phyloP scores from a whole-genome alignment of 148 eudicot genomes.

The Selenicereus undatus region DNA sequence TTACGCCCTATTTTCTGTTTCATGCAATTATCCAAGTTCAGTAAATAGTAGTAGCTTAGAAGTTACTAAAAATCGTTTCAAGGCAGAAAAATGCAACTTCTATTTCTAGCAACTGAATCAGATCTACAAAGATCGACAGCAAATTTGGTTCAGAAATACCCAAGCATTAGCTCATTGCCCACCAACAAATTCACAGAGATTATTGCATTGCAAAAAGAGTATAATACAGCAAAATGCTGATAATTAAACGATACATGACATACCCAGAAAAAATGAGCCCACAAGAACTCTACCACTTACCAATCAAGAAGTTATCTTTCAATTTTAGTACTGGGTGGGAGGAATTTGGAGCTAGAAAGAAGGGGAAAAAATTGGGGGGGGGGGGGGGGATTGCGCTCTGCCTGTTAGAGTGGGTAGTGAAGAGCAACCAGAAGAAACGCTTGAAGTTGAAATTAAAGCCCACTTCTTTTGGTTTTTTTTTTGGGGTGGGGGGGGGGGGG shows the following conservation, averaged over 20 bases:
- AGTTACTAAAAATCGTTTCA: not conserved
- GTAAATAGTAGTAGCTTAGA: not conserved
- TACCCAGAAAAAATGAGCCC: not conserved
- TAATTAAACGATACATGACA: not conserved
- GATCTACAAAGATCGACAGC: slow-evolving; percentile 14
- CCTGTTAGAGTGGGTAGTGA: not conserved
- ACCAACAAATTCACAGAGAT: not conserved
- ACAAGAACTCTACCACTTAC: not conserved
- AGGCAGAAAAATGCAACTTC: not conserved
- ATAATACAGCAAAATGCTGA: not conserved
- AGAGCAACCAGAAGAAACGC: not conserved
- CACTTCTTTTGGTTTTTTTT: not conserved
- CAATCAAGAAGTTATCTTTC: not conserved
- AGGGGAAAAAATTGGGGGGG: not conserved
- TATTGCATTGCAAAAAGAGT: not conserved
- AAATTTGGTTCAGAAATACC: not conserved
- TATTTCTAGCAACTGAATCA: slow-evolving; percentile 14
- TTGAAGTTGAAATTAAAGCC: not conserved
- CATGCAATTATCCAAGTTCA: not conserved
- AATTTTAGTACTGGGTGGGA: not conserved
- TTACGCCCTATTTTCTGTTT: not conserved
- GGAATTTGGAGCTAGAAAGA: not conserved
- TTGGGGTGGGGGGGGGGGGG: too few relatives aligned
- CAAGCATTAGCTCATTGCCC: not conserved
- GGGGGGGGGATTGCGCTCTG: not conserved